Evolutionary conservation across 2,329 filamentous ascomycete genomes (phyloP), one percentile per base, ranked within the genome.

Genomic region (Fusarium sp.): DNA sequence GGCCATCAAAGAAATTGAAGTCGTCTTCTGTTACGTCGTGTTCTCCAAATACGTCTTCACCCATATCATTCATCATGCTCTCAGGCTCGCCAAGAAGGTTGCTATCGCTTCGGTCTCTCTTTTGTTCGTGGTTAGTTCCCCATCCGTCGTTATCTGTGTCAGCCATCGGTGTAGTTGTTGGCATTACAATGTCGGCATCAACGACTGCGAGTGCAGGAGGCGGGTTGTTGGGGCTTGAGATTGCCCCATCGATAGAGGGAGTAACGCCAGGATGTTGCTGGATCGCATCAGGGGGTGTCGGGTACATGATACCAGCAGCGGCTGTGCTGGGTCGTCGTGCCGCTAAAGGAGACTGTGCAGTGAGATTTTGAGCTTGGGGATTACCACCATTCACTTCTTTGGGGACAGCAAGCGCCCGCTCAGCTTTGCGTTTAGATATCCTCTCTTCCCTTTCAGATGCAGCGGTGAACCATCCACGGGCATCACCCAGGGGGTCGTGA

Each of bases 1-100:
- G 80, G 25, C 83, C 77, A 68, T 94, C 91, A 67, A 94, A 94
- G 74, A 93, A 94, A 72, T 85, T 91, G 73, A 94, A 94, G 71
- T 95, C 91, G 6, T 87, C 91, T 67, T 95, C 91, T 1, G 89
- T 93, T n/a, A 94, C 82, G 64, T 88, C 85, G 61, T 86, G 84
- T n/a, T 88, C 85, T n/a, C 83, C 87, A 75, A 91, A 92, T 65
- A 89, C 85, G 64, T 91, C 88, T 8, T 84, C 85, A 11, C 87
- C 87, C 65, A 91, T 81, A 51, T 91, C 89, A 19, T 84, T 88
- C 70, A 91, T 91, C 6, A 92, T 78, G 67, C 89, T 81, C 28
- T 85, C 85, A 8, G 82, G 78, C 24, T 83, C 83, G 29, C 75
- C 73, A 6, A 82, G 78, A 22, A 81, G 71, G 28, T 78, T 78